phyloP scores from a whole-genome alignment of 2,329 filamentous ascomycete species.

The Calonectria ilicicola region DNA sequence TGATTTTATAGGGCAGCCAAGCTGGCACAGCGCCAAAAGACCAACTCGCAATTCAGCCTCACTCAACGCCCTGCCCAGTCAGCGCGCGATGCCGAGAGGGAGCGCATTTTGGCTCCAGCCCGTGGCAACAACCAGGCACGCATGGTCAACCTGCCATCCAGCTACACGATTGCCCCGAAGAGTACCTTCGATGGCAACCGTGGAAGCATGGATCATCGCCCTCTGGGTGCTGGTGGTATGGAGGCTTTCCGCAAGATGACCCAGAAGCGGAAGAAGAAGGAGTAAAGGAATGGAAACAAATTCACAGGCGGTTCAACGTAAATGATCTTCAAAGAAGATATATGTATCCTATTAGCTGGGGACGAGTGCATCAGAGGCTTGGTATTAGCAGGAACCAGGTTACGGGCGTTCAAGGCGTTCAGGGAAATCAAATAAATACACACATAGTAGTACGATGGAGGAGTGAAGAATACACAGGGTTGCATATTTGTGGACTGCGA shows the following conservation, averaged over 20 bases:
- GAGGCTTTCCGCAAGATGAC: slow-evolving; percentile 76
- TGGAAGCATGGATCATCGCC: slow-evolving; percentile 65
- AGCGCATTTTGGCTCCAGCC: slow-evolving; percentile 69
- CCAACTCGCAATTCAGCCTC: slow-evolving; percentile 62
- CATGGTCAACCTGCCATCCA: slow-evolving; percentile 64
- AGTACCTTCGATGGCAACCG: slow-evolving; percentile 70
- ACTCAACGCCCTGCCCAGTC: slow-evolving; percentile 61
- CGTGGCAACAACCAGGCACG: slow-evolving; percentile 68
- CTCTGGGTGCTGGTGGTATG: slow-evolving; percentile 72
- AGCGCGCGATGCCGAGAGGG: slow-evolving; percentile 64
- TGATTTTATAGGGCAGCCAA: slow-evolving; percentile 62
- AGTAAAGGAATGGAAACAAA: slow-evolving; percentile 22
- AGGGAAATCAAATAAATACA: slow-evolving; percentile 18
- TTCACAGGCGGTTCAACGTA: not conserved
- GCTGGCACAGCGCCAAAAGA: slow-evolving; percentile 61
- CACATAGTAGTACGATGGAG: slow-evolving; percentile 9
- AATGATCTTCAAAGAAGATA: slow-evolving; percentile 5
- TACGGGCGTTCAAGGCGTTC: slow-evolving; percentile 40
- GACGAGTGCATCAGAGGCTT: slow-evolving; percentile 32
- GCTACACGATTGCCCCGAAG: slow-evolving; percentile 70
- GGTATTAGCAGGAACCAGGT: slow-evolving; percentile 29
- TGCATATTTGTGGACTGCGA: not conserved
- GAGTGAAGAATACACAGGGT: not conserved
- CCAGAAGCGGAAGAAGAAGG: slow-evolving; percentile 69
- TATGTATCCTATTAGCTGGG: slow-evolving; percentile 35